A percentile compares a stretch with the other conserved stretches of the same genome.
Evolutionary conservation across 2,329 filamentous ascomycete species (phyloP).

Genomic region (Scedosporium dehoogii): DNA sequence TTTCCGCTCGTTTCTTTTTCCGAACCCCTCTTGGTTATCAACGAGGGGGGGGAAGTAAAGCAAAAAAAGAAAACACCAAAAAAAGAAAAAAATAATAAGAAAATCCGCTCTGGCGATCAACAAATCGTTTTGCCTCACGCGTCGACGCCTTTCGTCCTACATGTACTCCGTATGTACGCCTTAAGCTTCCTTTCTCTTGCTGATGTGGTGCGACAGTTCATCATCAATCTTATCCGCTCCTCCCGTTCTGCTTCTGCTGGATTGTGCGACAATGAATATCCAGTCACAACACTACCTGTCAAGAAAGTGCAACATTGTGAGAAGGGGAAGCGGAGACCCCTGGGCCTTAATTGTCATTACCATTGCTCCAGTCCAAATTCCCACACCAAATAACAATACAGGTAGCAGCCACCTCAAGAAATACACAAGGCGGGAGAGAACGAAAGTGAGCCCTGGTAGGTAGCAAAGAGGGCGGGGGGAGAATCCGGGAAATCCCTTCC

Average conservation of each 20-base stretch:
- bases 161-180: background rate
- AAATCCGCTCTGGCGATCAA: background rate
- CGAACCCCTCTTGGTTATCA: background rate
- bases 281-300: background rate
- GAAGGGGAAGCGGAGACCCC: background rate
- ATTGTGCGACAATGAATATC: background rate
- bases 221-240: background rate
- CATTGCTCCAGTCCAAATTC: background rate
- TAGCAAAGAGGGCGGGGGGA: too few species aligned
- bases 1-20: background rate
- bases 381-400: too few species aligned
- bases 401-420: too few species aligned
- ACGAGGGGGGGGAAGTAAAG: background rate
- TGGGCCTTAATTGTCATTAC: background rate
- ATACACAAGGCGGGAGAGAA: too few species aligned
- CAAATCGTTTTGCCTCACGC: background rate
- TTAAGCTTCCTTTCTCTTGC: background rate
- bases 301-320: background rate
- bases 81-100: background rate
- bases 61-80: background rate
- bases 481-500: too few species aligned
- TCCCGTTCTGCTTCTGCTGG: background rate
- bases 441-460: too few species aligned
- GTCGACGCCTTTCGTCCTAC: background rate
- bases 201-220: background rate